These are phyloP conservation scores for Ilex asprella DNA, from an alignment of 257 asterid species.

Conservation along the genomic window DNA sequence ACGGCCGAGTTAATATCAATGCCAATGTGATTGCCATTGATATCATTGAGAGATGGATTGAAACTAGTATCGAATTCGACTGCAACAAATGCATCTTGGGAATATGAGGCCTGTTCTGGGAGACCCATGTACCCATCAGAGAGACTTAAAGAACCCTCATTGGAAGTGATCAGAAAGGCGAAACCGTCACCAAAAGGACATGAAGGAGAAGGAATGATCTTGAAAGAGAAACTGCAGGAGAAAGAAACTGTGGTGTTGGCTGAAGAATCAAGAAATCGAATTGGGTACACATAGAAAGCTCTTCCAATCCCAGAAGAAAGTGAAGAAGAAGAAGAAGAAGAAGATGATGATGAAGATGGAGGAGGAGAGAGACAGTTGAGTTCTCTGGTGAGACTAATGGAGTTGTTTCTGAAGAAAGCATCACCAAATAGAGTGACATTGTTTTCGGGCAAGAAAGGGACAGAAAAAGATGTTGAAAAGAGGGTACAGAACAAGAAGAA, in stretches of 20 bases:
- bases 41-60: slow-evolving; percentile 34
- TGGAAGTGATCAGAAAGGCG: slow-evolving; percentile 51
- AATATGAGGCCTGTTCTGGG: slow-evolving; percentile 15
- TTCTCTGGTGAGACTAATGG: slow-evolving; percentile 43
- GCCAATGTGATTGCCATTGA: slow-evolving; percentile 50
- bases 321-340: slow-evolving; percentile 12
- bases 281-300: slow-evolving; percentile 48
- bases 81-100: slow-evolving; percentile 44
- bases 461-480: slow-evolving; percentile 26
- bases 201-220: slow-evolving; percentile 26
- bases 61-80: slow-evolving; percentile 56
- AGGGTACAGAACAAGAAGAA: slow-evolving; percentile 16
- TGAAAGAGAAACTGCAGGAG: slow-evolving; percentile 58
- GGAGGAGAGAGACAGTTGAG: slow-evolving; percentile 28
- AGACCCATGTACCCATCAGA: slow-evolving; percentile 62
- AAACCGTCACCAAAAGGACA: slow-evolving; percentile 77
- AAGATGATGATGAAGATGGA: slow-evolving; percentile 1
- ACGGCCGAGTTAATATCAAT: slow-evolving; percentile 33
- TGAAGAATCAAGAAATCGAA: slow-evolving; percentile 51
- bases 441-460: slow-evolving; percentile 19
- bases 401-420: slow-evolving; percentile 29
- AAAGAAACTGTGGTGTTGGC: slow-evolving; percentile 55
- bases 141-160: slow-evolving; percentile 25
- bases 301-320: slow-evolving; percentile 42
- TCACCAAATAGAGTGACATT: slow-evolving; percentile 51